A percentile compares a stretch with the other conserved stretches of the same genome.
These are phyloP conservation scores for Chalciporus sphaerocephalus DNA, from an alignment of 768 basidiomycete species.

Conservation along the genomic window DNA sequence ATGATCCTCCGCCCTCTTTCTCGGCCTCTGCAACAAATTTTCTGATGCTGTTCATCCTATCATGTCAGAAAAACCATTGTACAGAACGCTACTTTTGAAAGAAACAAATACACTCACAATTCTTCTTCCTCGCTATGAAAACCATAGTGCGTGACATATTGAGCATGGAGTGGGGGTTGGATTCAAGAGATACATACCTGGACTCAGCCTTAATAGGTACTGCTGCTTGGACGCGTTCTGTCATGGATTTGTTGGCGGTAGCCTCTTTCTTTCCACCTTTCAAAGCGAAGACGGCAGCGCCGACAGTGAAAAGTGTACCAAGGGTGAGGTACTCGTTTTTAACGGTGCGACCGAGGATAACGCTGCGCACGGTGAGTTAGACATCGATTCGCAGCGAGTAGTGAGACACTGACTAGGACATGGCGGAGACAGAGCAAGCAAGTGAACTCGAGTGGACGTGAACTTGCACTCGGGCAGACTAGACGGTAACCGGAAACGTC, in stretches of 20 bases:
- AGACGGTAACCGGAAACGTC: slow-evolving; percentile 14
- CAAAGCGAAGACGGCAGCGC: slow-evolving; percentile 48
- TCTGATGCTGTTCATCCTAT: slow-evolving; percentile 64
- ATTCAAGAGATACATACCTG: slow-evolving; percentile 59
- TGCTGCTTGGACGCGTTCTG: slow-evolving; percentile 55
- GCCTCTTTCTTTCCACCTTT: slow-evolving; percentile 53
- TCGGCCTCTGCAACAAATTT: slow-evolving; percentile 81
- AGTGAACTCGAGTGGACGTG: no score
- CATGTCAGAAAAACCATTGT: slow-evolving; percentile 36
- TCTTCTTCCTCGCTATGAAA: slow-evolving; percentile 70
- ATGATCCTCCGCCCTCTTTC: slow-evolving; percentile 55
- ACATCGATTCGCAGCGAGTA: neutral
- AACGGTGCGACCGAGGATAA: slow-evolving; percentile 73
- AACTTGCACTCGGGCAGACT: neutral
- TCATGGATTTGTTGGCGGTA: slow-evolving; percentile 39
- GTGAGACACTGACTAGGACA: slow-evolving; percentile 41
- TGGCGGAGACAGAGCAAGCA: slow-evolving; percentile 24
- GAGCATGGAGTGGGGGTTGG: no score
- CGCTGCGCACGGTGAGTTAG: slow-evolving; percentile 38
- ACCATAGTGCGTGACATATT: slow-evolving; percentile 5
- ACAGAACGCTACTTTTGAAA: slow-evolving; percentile 15
- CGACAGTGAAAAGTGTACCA: slow-evolving; percentile 58
- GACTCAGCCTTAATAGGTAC: slow-evolving; percentile 65
- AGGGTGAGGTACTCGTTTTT: slow-evolving; percentile 80
- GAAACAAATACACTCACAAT: slow-evolving; percentile 54